Evolutionary conservation across 257 asterid species (phyloP), one percentile per base, ranked within the genome.

Genomic region (Echium plantagineum): DNA sequence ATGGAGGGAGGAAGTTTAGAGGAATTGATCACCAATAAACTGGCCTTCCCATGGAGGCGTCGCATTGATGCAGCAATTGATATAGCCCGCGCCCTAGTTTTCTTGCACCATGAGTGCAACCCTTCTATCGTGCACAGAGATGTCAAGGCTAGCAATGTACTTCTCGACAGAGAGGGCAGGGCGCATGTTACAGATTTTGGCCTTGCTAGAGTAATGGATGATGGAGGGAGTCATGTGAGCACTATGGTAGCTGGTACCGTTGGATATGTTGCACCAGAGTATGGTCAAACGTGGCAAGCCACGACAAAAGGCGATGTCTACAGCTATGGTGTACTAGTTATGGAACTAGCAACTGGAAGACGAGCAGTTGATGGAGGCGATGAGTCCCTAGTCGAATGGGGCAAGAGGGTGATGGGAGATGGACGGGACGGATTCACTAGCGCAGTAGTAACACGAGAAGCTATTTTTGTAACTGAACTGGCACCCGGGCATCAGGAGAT

Each of bases 231-330:
- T 65, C 98, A 91, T 22, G 93, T 88, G n/a, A 91, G 95, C 81
- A 91, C 98, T 4, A 84, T 82, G 93, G 94, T 91, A 48, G 95
- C 96, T 0, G 98, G 98, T 53, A 91, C 98, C 2, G 80, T 91
- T 13, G 98, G 98, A n/a, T 91, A 85, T 46, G 96, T 91, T 18
- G 98, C 98, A 26, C 98, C 98, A 0, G 98, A 91, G 28, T 91
- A 91, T 17, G 95, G 93, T 53, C 98, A 88, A 67, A 80, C 83
- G 13, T 85, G 94, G 98, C 86, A 82, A 21, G 98, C 98, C 10
- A 85, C 98, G 1, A 91, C 98, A 0, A 91, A 88, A 32, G 98
- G 98, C 6, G 98, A 88, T 18, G 95, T 91, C 42, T 91, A 91
- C 65, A 91, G 98, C 69, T 91, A 73, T 5, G 98, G 98, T 0